These are phyloP conservation scores for Aureobasidium subglaciale DNA, from an alignment of 2,329 filamentous ascomycete genomes.

Conservation along the genomic window DNA sequence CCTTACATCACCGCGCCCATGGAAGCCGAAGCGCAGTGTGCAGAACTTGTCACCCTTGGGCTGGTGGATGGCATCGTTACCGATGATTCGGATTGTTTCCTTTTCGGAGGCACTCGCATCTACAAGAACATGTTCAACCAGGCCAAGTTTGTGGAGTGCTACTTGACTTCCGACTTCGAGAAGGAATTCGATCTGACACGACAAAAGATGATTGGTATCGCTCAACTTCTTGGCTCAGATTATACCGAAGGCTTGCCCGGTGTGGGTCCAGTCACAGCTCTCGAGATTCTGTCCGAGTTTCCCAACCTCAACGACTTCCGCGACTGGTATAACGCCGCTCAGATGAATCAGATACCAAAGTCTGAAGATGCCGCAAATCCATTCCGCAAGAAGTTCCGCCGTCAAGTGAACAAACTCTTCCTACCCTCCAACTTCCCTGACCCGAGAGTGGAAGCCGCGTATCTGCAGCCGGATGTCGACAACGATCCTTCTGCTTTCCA, in stretches of 20 bases:
- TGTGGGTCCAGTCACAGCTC: conserved; percentile 85
- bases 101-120: conserved; percentile 90
- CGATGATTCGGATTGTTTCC: conserved; percentile 91
- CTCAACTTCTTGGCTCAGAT: conserved; percentile 85
- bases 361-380: conserved; percentile 46
- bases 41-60: conserved; percentile 75
- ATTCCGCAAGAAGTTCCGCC: conserved; percentile 83
- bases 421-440: conserved; percentile 75
- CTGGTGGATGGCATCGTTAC: conserved; percentile 97
- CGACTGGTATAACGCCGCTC: conserved; percentile 80
- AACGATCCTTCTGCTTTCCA: conserved; percentile 69
- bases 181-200: conserved; percentile 82
- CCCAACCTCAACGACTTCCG: conserved; percentile 66
- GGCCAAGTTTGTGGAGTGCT: conserved; percentile 97
- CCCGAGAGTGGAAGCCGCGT: conserved; percentile 70
- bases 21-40: conserved; percentile 98
- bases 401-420: conserved; percentile 79
- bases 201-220: conserved; percentile 80
- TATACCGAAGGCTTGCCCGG: conserved; percentile 90
- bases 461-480: conserved; percentile 82
- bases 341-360: conserved; percentile 57
- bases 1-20: conserved; percentile 97
- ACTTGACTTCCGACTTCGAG: conserved; percentile 74
- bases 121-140: conserved; percentile 99
- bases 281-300: conserved; percentile 93